Base-by-base conservation (phyloP, 73 alveolate genomes). In the Tetrahymena borealis region DNA sequence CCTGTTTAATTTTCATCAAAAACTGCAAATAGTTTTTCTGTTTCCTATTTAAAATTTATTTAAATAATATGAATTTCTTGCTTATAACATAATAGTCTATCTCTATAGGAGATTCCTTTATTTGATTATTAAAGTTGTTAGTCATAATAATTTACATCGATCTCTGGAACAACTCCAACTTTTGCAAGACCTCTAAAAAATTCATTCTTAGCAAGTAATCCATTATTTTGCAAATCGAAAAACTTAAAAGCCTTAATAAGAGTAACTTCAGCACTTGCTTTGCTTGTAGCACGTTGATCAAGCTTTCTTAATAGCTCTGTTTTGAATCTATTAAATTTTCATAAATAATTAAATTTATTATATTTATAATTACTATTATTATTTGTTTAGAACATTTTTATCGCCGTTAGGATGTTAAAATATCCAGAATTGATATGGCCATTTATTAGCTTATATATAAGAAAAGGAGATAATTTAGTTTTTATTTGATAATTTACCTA, bases 151-250 rank as follows among this genome's bases (percentile, higher is more conserved):
- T n/a, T n/a, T 60, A 60, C 85, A 60, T 60, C 85, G n/a, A 60
- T 60, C 28, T 60, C 85, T 24, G 85, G 85, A 20, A 60, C 85
- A 60, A 93, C 95, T 32, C 95, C 95, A 39, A 92, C 78, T 93
- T 93, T 93, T 31, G 95, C 95, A 32, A 93, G 90, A 8, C 93
- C 95, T 93, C 91, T 93, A 85, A 93, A 32, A 77, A 93, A 93
- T 36, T 93, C 95, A 38, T 93, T 38, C 35, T 85, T 93, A 33
- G 77, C 40, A 15, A 93, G 93, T 32, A 32, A 39, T 85, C 95
- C 95, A 38, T 39, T 77, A 40, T 93, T 93, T 32, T 60, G 33
- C 36, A 93, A 33, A 39, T 93, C 95, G 33, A 93, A 93, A 90
- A 93, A 93, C 78, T 93, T 93, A 60, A 93, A 93, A 79, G 91